Base-by-base conservation (phyloP, 116 monocot species). In the Cymodocea nodosa region DNA sequence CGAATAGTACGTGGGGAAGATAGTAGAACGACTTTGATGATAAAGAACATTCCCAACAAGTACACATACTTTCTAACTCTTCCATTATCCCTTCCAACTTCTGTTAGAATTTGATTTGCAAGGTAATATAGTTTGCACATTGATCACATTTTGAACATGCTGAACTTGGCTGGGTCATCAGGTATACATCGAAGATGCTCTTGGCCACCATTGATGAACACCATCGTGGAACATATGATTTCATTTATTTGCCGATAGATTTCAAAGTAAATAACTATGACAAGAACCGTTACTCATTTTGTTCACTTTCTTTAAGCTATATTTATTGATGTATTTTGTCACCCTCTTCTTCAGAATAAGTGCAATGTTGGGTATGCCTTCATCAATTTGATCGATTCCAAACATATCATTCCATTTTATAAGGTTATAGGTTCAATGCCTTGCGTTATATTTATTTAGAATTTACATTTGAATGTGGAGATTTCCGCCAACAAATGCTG, bases 1-100 rank as follows among this genome's bases (percentile, higher is more conserved):
- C 85, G 82, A 14, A 92, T 98, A 48, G 17, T 92, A 6, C 81
- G 73, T 51, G 86, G 89, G 8, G 98, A 98, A 72, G 98, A 98
- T 63, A 64, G 70, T 16, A 71, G 98, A 48, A 92, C 98, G 34
- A 98, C 98, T 23, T 68, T 98, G 44, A 98, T 98, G 98, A 91
- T 98, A 67, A 98, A 92, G 76, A 98, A 98, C 74, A 98, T 98
- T 37, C 98, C 98, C 22, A 98, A 98, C 67, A 98, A 98, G 98
- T 98, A 98, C 58, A 68, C 58, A 37, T 12, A 20, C 15, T 7
- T 50, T 23, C 51, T 18, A 48, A 24, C 50, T 13, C 19, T 12
- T 37, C 17, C 18, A 6, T 65, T 22, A 25, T 57, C 15, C 13
- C 23, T 36, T 56, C 24, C 48, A 49, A 14, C 14, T 6, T 16